phyloP scores from a whole-genome alignment of 495 filamentous ascomycete species.

The Neurospora sp. region DNA sequence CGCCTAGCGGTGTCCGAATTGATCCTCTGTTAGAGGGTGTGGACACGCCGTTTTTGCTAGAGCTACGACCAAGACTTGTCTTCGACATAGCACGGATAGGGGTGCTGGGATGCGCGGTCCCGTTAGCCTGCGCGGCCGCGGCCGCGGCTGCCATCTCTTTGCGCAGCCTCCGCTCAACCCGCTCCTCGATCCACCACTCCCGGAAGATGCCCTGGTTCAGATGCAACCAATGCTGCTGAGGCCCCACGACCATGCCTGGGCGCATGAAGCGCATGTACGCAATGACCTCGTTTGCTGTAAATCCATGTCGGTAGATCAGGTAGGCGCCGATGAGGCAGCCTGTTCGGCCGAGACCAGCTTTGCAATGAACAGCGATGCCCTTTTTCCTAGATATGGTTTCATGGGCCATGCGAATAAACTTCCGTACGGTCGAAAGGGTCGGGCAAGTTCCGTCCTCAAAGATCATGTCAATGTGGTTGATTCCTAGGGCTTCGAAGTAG shows the following conservation, averaged over 20 bases:
- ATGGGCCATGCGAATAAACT: constrained; percentile 91
- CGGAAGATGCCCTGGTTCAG: constrained; percentile 94
- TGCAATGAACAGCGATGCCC: constrained; percentile 95
- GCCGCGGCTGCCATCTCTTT: constrained; percentile 44
- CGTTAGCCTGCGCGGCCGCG: constrained; percentile 21
- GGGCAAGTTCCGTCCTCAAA: constrained; percentile 98
- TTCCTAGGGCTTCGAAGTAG: constrained; percentile 90
- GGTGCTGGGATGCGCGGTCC: constrained; percentile 49
- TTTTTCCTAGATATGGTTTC: constrained; percentile 82
- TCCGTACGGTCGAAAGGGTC: constrained; percentile 68
- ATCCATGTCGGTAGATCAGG: constrained; percentile 95
- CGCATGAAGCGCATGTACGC: constrained; percentile 99
- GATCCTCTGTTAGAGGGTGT: constrained; percentile 76
- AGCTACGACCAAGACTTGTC: constrained; percentile 27
- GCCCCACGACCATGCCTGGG: constrained; percentile 97
- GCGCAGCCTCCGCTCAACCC: constrained; percentile 49
- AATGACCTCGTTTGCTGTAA: constrained; percentile 96
- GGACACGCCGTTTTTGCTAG: constrained; percentile 46
- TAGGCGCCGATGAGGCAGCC: constrained; percentile 94
- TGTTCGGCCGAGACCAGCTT: constrained; percentile 92
- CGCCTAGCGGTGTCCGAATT: constrained; percentile 74
- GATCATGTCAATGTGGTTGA: constrained; percentile 96
- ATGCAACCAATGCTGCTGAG: constrained; percentile 99
- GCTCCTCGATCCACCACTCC: constrained; percentile 96
- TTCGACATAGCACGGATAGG: constrained; percentile 68